These are phyloP conservation scores for Bryum argenteum DNA, from an alignment of 225 moss, liverwort and hornwort genomes.

Conservation along the genomic window DNA sequence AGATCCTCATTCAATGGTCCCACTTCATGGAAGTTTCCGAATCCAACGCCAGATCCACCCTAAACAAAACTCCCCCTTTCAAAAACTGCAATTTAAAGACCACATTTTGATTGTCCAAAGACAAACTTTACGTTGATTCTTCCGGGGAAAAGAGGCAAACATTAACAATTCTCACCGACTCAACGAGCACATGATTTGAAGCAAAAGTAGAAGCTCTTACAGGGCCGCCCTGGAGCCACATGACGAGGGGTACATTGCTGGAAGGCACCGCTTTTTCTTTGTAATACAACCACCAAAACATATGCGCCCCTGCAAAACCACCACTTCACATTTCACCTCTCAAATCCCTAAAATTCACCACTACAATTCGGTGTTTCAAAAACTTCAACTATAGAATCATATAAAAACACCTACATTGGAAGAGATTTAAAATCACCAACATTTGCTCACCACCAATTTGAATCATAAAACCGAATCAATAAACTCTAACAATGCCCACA, in stretches of 20 bases:
- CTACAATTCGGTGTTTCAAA: too few relatives aligned
- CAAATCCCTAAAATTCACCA: slow-evolving; percentile 6
- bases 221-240: slow-evolving; percentile 97
- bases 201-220: slow-evolving; percentile 38
- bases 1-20: slow-evolving; percentile 74
- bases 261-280: slow-evolving; percentile 44
- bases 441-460: background rate
- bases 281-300: slow-evolving; percentile 98
- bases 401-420: background rate
- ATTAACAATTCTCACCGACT: background rate
- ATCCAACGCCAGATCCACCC: slow-evolving; percentile 86
- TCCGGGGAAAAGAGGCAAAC: too few relatives aligned
- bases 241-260: slow-evolving; percentile 61
- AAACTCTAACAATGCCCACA: background rate
- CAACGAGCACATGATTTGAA: background rate
- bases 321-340: background rate
- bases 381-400: background rate
- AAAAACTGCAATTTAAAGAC: background rate
- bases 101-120: too few relatives aligned
- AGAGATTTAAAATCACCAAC: background rate
- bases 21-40: slow-evolving; percentile 84
- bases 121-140: too few relatives aligned
- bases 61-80: slow-evolving; percentile 30
- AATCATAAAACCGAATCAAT: background rate
- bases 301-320: slow-evolving; percentile 66